Base-by-base conservation (phyloP, 208 protist species). In the Leishmania martiniquensis region DNA sequence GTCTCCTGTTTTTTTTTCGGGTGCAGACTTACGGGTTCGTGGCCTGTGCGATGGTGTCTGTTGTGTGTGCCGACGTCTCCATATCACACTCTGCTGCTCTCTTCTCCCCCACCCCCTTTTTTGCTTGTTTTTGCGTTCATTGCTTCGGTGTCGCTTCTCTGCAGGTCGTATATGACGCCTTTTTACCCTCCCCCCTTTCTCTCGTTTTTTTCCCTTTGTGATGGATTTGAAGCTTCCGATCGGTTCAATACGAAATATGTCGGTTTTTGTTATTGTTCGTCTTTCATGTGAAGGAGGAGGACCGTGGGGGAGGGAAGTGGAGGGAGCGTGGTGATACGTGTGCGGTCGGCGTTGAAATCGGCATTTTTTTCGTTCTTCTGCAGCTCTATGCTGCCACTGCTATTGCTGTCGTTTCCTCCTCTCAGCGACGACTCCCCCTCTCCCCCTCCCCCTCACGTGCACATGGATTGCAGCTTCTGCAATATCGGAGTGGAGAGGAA, bases 371-470 rank as follows among this genome's bases (percentile, higher is more conserved):
- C 49, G 32, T 52, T 1, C 13, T 17, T 63, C 52, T 22, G 70
- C 65, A 51, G 42, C 65, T 42, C 65, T 47, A 69, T 69, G 65
- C 65, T 69, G 57, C n/a, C 47, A 52, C 62, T 17, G 22, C 70
- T 65, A 34, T 70, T 17, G 25, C 39, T 59, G 37, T 71, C 42
- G 34, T 77, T 37, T 77, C 29, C 51, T 69, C 45, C 52, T 77
- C n/a, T 66, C 68, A 4, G 71, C 65, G 37, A 63, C 29, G 12
- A 4, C 6, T 22, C 60, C 7, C 34, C 10, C 34, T 25, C 34
- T 9, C 65, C 12, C 60, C 13, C 34, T 20, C 17, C 32, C 60
- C 39, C 62, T 15, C 17, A 42, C 65, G 32, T 4, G 2, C 39
- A 29, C 44, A 52, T 6, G 63, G 55, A 67, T 51, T 74, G 63